phyloP scores from a whole-genome alignment of 441 rosid genomes.

The Populus hybrid region DNA sequence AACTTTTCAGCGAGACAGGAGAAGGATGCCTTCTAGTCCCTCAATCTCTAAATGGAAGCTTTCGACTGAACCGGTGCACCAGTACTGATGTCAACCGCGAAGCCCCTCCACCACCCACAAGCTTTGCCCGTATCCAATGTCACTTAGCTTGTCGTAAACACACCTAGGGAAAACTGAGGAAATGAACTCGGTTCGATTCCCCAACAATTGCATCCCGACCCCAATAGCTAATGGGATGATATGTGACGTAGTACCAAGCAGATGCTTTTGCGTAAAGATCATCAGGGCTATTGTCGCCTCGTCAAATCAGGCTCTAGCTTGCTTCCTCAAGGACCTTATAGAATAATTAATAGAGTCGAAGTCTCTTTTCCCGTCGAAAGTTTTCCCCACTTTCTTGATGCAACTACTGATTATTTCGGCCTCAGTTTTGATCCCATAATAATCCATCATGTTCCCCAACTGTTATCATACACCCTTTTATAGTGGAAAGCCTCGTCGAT shows the following conservation, averaged over 20 bases:
- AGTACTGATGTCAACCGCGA: no score
- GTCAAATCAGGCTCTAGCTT: conserved; percentile 72
- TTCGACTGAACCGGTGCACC: no score
- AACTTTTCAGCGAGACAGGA: no score
- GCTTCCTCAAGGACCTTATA: conserved; percentile 61
- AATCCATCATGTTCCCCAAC: conserved; percentile 77
- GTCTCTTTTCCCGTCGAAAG: conserved; percentile 63
- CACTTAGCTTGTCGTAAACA: no score
- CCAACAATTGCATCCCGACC: no score
- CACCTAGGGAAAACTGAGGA: no score
- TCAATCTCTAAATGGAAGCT: no score
- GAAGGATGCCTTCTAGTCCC: no score
- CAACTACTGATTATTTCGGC: conserved; percentile 80
- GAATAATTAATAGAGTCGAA: conserved; percentile 59
- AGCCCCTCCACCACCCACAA: no score
- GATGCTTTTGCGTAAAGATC: conserved; percentile 75
- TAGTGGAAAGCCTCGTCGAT: conserved; percentile 51
- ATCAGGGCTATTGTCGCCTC: conserved; percentile 29
- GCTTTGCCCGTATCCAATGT: no score
- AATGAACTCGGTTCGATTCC: no score
- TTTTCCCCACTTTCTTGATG: conserved; percentile 67
- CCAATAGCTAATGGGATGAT: conserved; percentile 62
- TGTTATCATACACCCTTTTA: conserved; percentile 62
- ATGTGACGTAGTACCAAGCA: conserved; percentile 88
- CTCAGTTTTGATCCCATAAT: conserved; percentile 80